phyloP scores from a whole-genome alignment of 2,329 filamentous ascomycete species.

The Diplodia sapinea region DNA sequence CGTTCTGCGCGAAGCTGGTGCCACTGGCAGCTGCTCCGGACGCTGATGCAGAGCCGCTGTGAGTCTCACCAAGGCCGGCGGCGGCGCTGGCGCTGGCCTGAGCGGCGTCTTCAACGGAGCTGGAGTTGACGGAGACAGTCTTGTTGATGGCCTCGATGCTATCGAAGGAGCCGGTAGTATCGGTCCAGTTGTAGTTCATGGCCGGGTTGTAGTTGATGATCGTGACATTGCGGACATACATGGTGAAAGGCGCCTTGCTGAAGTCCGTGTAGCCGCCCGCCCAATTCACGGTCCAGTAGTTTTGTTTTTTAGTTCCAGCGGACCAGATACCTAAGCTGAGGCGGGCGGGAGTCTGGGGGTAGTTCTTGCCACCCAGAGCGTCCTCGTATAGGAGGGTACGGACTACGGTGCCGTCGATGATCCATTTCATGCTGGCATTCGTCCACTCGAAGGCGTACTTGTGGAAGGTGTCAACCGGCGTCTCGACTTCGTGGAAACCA shows the following conservation, averaged over 20 bases:
- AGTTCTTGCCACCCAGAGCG: conserved; percentile 63
- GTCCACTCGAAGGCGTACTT: conserved; percentile 79
- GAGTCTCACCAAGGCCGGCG: too few relatives aligned
- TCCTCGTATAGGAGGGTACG: conserved; percentile 68
- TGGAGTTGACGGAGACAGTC: conserved; percentile 24
- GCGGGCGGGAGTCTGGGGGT: conserved; percentile 78
- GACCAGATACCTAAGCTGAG: conserved; percentile 53
- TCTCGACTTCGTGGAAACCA: conserved; percentile 63
- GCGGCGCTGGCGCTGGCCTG: too few relatives aligned
- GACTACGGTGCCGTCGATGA: conserved; percentile 70
- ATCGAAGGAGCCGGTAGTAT: conserved; percentile 54
- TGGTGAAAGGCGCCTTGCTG: conserved; percentile 55
- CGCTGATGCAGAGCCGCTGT: neutral
- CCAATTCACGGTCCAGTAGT: too few relatives aligned
- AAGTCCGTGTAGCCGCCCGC: conserved; percentile 65
- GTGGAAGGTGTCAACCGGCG: conserved; percentile 64
- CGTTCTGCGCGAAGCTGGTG: conserved; percentile 18
- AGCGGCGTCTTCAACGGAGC: neutral
- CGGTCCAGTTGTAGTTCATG: conserved; percentile 57
- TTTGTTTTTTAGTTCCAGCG: conserved; percentile 52
- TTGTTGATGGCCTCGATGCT: conserved; percentile 54
- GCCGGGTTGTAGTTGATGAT: conserved; percentile 61
- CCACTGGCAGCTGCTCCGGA: neutral
- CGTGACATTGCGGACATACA: conserved; percentile 58
- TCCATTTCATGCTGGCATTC: conserved; percentile 68